Evolutionary conservation across 2,329 filamentous ascomycete species (phyloP), one percentile per base, ranked within the genome.

Genomic region (Alternaria solani): DNA sequence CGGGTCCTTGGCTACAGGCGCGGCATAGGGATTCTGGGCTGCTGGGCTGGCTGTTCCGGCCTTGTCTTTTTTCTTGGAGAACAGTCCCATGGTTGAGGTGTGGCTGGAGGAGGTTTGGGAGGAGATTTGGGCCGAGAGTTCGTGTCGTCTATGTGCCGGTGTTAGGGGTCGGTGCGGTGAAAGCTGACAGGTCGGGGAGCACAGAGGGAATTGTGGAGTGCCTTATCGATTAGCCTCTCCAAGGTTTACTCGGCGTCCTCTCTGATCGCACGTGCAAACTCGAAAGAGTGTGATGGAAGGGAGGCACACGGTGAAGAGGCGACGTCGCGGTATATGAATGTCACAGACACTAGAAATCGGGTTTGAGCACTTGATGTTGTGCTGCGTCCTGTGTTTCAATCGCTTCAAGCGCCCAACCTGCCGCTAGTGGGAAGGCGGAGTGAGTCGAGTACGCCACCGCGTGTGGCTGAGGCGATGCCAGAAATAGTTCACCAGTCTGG

Each of bases 31-130:
- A 71, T 89, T 79, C 49, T 75, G 69, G 36, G 81, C 74, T 32
- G 83, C 80, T 28, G 82, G 80, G 28, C 84, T 79, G 55, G 81
- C 82, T 74, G 87, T 87, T 66, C 74, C 72, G 62, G 80, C 83
- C 63, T 80, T 82, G 65, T 81, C 81, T 63, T 81, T 83, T 74
- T 88, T 88, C 66, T 80, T 84, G 74, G 86, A 87, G 51, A 81
- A 76, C 67, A 87, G 81, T 39, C 81, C 80, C 81, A 82, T 82
- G 38, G 43, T 74, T 58, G 60, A 47, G 23, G 42, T 52, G 48
- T 56, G 32, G 54, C 42, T 25, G 32, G 38, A 25, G 26, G 9
- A 32, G 41, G 36, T 39, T n/a, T 51, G 25, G 30, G 46, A 38
- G 23, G 16, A 20, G n/a, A 5, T 8, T n/a, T 7, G 42, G 2